Conservation (phyloP, 2,329 filamentous ascomycete genomes). For the Didymella lethalis region DNA sequence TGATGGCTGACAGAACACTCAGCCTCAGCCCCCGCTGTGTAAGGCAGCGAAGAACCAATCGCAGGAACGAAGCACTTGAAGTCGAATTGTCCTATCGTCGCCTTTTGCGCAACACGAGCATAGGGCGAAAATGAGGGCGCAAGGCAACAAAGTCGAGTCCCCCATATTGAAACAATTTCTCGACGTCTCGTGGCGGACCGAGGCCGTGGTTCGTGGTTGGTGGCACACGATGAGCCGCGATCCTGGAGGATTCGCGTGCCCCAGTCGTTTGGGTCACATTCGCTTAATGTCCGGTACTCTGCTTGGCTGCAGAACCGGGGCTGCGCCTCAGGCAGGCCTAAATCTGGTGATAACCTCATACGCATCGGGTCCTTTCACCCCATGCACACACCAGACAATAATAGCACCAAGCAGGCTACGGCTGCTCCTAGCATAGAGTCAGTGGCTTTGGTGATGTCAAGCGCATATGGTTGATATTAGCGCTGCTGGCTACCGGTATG, state of each 20-base stretch:
- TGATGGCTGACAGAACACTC: conserved; percentile 21
- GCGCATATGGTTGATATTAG: neutral
- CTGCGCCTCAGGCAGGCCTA: conserved; percentile 14
- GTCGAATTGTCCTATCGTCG: neutral
- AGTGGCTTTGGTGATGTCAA: neutral
- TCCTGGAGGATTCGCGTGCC: neutral
- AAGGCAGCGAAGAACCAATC: conserved; percentile 11
- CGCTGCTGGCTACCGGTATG: neutral
- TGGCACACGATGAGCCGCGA: conserved; percentile 14
- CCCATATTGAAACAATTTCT: neutral
- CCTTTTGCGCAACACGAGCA: neutral
- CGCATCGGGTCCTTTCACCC: neutral
- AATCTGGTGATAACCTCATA: conserved; percentile 1
- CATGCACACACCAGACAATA: neutral
- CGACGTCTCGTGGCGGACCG: conserved; percentile 6
- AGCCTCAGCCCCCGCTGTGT: conserved; percentile 32
- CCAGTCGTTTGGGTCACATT: conserved; percentile 17
- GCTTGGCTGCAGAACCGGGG: conserved; percentile 6
- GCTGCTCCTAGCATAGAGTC: neutral
- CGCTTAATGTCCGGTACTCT: conserved; percentile 9
- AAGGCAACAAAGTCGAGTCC: neutral
- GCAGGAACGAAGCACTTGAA: neutral
- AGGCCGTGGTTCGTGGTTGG: conserved; percentile 8
- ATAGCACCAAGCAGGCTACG: conserved; percentile 1
- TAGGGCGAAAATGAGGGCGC: conserved; percentile 4